Conservation (phyloP, 2,329 filamentous ascomycete genomes). For the Fusarium scirpi region DNA sequence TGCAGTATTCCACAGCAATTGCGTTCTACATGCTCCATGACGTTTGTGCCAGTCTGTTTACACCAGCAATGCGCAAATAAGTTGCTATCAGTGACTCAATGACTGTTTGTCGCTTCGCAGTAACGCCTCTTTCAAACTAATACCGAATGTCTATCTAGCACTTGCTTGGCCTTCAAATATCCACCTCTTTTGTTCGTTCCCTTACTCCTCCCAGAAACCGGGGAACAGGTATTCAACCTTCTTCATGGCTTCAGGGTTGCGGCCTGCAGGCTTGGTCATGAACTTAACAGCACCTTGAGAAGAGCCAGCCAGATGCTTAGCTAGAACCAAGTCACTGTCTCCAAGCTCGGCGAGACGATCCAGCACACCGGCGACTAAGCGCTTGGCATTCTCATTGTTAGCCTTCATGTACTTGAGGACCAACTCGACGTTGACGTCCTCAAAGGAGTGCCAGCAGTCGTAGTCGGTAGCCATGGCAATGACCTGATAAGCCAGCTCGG, state of each 20-base stretch:
- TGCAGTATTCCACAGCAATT: constrained; percentile 10
- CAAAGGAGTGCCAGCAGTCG: constrained; percentile 92
- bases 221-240: constrained; percentile 91
- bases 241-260: constrained; percentile 79
- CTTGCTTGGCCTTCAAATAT: neutral
- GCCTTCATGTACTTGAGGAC: constrained; percentile 97
- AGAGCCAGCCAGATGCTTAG: constrained; percentile 82
- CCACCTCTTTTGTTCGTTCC: constrained; percentile 7
- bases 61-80: neutral
- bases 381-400: constrained; percentile 88
- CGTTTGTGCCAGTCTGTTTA: neutral
- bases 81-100: neutral
- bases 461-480: constrained; percentile 99
- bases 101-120: constrained; percentile 19
- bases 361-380: constrained; percentile 86
- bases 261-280: constrained; percentile 84
- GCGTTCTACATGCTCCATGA: neutral
- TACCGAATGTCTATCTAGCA: constrained; percentile 15
- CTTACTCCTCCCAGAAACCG: constrained; percentile 70
- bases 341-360: constrained; percentile 85
- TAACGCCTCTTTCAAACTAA: constrained; percentile 29
- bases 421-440: constrained; percentile 94
- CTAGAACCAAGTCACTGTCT: constrained; percentile 79
- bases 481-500: constrained; percentile 97
- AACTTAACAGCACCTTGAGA: constrained; percentile 81